Conservation (phyloP, 2,329 filamentous ascomycete species). For the Sporothrix curviconia region DNA sequence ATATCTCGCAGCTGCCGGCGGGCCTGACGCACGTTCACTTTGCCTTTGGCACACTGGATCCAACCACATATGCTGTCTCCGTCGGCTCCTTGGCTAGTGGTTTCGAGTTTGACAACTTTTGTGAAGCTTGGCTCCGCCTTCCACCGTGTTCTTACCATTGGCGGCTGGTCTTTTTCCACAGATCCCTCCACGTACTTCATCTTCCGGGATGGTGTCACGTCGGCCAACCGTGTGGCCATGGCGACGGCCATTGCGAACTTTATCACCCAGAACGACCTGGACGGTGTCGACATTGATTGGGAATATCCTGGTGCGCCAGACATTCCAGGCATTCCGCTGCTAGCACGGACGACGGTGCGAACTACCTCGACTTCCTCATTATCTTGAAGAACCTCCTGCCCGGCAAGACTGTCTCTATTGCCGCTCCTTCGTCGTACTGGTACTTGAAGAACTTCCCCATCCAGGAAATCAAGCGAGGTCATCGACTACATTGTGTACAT, state of each 20-base stretch:
- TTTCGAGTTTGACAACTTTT: slow-evolving; percentile 28
- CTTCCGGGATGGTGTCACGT: slow-evolving; percentile 25
- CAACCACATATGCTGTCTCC: slow-evolving; percentile 20
- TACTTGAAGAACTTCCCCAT: slow-evolving; percentile 29
- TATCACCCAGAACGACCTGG: slow-evolving; percentile 3
- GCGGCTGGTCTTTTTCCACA: slow-evolving; percentile 40
- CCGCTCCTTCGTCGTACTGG: slow-evolving; percentile 28
- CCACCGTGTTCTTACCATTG: slow-evolving; percentile 36
- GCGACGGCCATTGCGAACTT: slow-evolving; percentile 15
- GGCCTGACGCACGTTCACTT: slow-evolving; percentile 28
- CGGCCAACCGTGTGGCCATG: slow-evolving; percentile 11
- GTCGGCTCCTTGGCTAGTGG: slow-evolving; percentile 12
- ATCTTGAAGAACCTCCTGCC: slow-evolving; percentile 20
- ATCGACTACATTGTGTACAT: slow-evolving; percentile 31
- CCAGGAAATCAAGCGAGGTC: slow-evolving; percentile 21
- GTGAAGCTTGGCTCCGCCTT: slow-evolving; percentile 25
- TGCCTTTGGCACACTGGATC: slow-evolving; percentile 26
- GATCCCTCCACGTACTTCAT: slow-evolving; percentile 30
- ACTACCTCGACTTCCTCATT: slow-evolving; percentile 31
- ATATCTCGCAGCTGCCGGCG: slow-evolving; percentile 21
- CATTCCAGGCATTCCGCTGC: slow-evolving; percentile 28
- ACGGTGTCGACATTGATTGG: slow-evolving; percentile 17
- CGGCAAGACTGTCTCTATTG: slow-evolving; percentile 24
- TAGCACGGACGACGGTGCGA: slow-evolving; percentile 24
- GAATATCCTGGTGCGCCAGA: slow-evolving; percentile 16